Evolutionary conservation across 176 grass and related monocot species (phyloP).

Genomic region (Cenchrus fungigraminus): DNA sequence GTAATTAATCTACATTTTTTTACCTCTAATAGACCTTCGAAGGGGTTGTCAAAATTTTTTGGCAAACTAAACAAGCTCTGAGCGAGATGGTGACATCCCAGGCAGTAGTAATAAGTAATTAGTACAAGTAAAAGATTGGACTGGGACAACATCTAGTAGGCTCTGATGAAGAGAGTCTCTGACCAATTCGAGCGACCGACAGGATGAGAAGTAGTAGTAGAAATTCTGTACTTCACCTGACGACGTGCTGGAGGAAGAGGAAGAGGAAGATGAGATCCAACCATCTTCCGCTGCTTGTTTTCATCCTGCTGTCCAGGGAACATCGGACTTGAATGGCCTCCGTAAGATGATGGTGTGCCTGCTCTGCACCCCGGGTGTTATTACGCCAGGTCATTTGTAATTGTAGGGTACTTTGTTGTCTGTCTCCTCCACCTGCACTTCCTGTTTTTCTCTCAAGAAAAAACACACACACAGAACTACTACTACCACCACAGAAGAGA

Average conservation of each 20-base stretch:
- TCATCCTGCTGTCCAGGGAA: slow-evolving; percentile 37
- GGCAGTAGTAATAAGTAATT: too few species aligned
- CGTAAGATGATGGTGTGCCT: slow-evolving; percentile 29
- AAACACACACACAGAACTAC: too few species aligned
- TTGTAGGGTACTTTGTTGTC: slow-evolving; percentile 5
- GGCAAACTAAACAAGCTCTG: too few species aligned
- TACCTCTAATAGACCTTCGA: too few species aligned
- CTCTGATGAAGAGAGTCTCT: too few species aligned
- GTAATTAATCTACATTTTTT: too few species aligned
- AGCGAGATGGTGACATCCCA: too few species aligned
- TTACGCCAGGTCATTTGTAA: slow-evolving; percentile 36
- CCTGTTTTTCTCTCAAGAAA: too few species aligned
- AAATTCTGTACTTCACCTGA: slow-evolving; percentile 47
- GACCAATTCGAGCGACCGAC: neutral
- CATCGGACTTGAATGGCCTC: slow-evolving; percentile 61
- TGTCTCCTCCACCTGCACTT: slow-evolving; percentile 18
- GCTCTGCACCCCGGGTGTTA: neutral
- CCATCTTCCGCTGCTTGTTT: slow-evolving; percentile 1
- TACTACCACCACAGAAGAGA: too few species aligned
- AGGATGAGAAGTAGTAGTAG: slow-evolving; percentile 4
- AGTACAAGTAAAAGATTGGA: too few species aligned
- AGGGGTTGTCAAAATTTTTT: too few species aligned
- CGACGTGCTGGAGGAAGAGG: neutral
- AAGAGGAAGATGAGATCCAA: neutral
- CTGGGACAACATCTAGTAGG: too few species aligned